A percentile compares a stretch with the other conserved stretches of the same genome.
These are phyloP conservation scores for Lithospermum erythrorhizon DNA, from an alignment of 257 asterid genomes.

Conservation along the genomic window DNA sequence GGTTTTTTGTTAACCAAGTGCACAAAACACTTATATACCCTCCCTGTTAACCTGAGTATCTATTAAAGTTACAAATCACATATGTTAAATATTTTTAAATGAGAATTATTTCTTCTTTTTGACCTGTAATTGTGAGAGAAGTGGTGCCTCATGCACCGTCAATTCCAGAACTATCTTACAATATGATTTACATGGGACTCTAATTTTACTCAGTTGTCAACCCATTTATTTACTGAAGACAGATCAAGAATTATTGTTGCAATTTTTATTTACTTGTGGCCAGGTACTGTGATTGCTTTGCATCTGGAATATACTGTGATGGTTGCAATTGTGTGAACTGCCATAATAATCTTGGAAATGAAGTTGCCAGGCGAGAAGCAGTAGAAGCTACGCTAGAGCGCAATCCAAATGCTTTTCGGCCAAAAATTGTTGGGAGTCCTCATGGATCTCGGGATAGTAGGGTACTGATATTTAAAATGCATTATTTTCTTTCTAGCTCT, in stretches of 20 bases:
- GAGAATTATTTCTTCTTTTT: too few species aligned
- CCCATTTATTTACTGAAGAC: not conserved
- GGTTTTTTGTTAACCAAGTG: too few species aligned
- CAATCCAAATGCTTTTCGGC: slow-evolving; percentile 56
- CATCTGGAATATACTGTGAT: slow-evolving; percentile 51
- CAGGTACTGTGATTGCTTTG: slow-evolving; percentile 81
- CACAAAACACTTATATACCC: too few species aligned
- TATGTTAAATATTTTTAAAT: too few species aligned
- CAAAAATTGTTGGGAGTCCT: slow-evolving; percentile 53
- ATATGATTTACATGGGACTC: not conserved
- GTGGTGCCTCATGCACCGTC: not conserved
- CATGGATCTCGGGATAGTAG: slow-evolving; percentile 29
- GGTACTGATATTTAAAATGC: slow-evolving; percentile 30
- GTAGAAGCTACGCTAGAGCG: slow-evolving; percentile 38
- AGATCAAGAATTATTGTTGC: not conserved
- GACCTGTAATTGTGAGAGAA: not conserved
- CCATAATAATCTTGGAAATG: slow-evolving; percentile 36
- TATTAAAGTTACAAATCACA: too few species aligned
- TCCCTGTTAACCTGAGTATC: too few species aligned
- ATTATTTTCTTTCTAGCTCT: not conserved
- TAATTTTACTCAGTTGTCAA: not conserved
- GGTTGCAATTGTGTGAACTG: slow-evolving; percentile 60
- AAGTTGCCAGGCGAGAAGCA: slow-evolving; percentile 40
- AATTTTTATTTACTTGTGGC: slow-evolving; percentile 7
- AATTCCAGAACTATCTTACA: not conserved